Evolutionary conservation across 805 yeast species (phyloP).

Genomic region (Candida montana): DNA sequence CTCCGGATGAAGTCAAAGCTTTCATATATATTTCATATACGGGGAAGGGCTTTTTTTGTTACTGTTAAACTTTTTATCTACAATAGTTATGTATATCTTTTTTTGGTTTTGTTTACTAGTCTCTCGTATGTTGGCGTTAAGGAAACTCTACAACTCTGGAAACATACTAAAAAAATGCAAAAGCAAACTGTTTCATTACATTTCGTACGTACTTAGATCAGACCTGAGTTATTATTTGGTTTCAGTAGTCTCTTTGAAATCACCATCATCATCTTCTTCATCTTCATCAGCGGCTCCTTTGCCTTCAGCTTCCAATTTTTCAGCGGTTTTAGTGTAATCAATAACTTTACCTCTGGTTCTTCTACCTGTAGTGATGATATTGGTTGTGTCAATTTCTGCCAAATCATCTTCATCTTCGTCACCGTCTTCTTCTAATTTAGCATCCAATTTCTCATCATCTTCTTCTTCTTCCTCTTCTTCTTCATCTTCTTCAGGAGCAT

Average conservation of each 20-base stretch:
- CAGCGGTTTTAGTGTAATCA: constrained; percentile 79
- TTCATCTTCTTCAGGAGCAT: constrained; percentile 45
- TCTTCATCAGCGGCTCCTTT: constrained; percentile 40
- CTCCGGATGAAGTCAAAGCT: too few relatives aligned
- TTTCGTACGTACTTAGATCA: too few relatives aligned
- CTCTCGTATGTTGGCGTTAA: too few relatives aligned
- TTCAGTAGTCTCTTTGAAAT: constrained; percentile 40
- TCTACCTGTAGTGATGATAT: constrained; percentile 79
- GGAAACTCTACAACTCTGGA: too few relatives aligned
- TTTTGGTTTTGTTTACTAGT: too few relatives aligned
- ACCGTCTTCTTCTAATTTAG: constrained; percentile 33
- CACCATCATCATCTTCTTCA: constrained; percentile 46
- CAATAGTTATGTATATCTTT: too few relatives aligned
- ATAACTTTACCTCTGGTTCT: constrained; percentile 88
- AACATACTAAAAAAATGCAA: too few relatives aligned
- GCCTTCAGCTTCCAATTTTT: constrained; percentile 46
- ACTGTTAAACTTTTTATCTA: too few relatives aligned
- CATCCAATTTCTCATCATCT: constrained; percentile 47
- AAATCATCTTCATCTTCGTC: constrained; percentile 73
- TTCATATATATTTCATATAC: too few relatives aligned
- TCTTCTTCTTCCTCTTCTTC: constrained; percentile 39
- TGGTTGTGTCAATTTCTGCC: constrained; percentile 72
- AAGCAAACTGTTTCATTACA: too few relatives aligned
- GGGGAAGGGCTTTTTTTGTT: too few relatives aligned
- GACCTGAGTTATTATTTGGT: background rate